Percentiles rank a stretch among this genome's conserved stretches.
phyloP scores from a whole-genome alignment of 2,329 filamentous ascomycete genomes.

The Colletotrichum eleusines region DNA sequence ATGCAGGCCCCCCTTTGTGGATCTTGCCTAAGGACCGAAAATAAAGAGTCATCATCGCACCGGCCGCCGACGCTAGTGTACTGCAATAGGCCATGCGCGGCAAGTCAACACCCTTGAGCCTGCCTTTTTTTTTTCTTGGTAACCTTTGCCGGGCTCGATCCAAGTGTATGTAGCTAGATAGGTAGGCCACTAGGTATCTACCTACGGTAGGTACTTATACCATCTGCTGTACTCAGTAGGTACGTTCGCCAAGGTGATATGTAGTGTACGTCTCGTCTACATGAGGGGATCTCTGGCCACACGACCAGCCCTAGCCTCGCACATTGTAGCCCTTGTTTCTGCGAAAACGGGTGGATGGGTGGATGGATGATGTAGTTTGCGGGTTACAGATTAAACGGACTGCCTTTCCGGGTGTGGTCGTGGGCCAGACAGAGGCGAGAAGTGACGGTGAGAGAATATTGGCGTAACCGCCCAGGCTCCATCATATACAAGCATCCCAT shows the following conservation, averaged over 20 bases:
- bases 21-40: background rate
- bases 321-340: background rate
- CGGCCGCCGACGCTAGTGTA: slow-evolving; percentile 3
- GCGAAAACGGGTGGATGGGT: slow-evolving; percentile 12
- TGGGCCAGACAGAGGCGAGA: background rate
- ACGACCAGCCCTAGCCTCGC: slow-evolving; percentile 23
- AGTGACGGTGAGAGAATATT: background rate
- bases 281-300: slow-evolving; percentile 11
- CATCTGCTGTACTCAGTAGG: background rate
- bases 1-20: background rate
- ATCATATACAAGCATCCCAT: background rate
- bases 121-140: background rate
- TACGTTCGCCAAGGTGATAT: slow-evolving; percentile 3
- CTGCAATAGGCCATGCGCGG: slow-evolving; percentile 16
- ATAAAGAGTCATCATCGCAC: slow-evolving; percentile 35
- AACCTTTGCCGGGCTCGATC: background rate
- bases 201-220: background rate
- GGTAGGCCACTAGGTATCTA: too few relatives aligned
- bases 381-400: background rate
- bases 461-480: background rate
- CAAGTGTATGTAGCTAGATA: background rate
- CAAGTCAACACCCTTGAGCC: slow-evolving; percentile 18
- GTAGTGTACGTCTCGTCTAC: background rate
- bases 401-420: background rate
- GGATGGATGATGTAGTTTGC: background rate